phyloP scores from a whole-genome alignment of 1,139 yeast species.

The Blastobotrys illinoisensis region DNA sequence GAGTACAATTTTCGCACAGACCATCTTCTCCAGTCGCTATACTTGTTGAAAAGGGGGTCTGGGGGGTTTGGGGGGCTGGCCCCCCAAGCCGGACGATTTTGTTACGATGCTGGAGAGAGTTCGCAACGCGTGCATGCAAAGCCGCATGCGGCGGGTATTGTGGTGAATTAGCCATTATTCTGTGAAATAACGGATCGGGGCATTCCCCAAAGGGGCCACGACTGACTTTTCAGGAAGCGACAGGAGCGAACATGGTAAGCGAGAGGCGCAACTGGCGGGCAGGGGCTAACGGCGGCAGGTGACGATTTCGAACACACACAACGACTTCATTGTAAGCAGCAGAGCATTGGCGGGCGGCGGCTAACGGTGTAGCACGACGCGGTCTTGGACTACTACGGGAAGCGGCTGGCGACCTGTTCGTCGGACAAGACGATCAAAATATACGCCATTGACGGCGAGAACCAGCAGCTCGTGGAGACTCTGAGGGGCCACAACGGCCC shows the following conservation, averaged over 20 bases:
- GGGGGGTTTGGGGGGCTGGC: too few relatives aligned
- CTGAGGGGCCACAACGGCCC: conserved; percentile 92
- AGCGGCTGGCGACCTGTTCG: conserved; percentile 89
- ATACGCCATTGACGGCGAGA: conserved; percentile 84
- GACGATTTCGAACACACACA: conserved; percentile 35
- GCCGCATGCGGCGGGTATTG: too few relatives aligned
- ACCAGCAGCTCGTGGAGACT: conserved; percentile 65
- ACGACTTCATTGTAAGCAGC: conserved; percentile 59
- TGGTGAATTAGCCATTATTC: too few relatives aligned
- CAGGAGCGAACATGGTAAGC: background rate
- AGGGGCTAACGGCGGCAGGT: conserved; percentile 21
- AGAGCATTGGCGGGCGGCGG: background rate
- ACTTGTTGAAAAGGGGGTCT: too few relatives aligned
- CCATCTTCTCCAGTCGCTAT: too few relatives aligned
- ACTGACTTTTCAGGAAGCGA: background rate
- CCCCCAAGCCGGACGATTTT: too few relatives aligned
- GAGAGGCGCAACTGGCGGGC: background rate
- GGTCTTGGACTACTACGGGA: conserved; percentile 92
- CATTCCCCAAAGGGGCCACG: background rate
- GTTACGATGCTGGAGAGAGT: too few relatives aligned
- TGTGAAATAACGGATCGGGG: background rate
- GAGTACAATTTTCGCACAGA: too few relatives aligned
- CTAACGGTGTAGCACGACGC: conserved; percentile 64
- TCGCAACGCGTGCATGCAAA: too few relatives aligned
- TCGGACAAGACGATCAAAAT: conserved; percentile 92